Evolutionary conservation across 1,284 basidiomycete genomes (phyloP).

Genomic region (Meripilus lineatus): DNA sequence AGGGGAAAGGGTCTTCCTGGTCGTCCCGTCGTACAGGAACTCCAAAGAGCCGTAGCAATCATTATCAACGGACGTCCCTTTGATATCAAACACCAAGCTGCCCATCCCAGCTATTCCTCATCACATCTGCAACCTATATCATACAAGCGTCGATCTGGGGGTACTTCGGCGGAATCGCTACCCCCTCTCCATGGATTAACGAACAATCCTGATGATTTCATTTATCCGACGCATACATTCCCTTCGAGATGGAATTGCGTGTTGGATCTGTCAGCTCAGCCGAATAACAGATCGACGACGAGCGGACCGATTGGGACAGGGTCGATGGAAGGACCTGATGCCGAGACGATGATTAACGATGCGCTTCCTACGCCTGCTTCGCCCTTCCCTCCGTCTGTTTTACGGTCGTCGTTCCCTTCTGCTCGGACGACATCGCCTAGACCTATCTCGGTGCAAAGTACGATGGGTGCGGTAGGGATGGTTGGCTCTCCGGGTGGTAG

Average conservation of each 20-base stretch:
- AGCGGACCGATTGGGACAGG: too few relatives aligned
- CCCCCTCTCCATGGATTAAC: too few relatives aligned
- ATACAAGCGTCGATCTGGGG: too few relatives aligned
- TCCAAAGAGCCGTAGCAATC: constrained; percentile 75
- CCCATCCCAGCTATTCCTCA: too few relatives aligned
- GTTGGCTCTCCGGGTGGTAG: too few relatives aligned
- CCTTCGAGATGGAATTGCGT: constrained; percentile 85
- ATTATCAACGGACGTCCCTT: constrained; percentile 71
- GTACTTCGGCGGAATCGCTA: too few relatives aligned
- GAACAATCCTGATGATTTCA: constrained; percentile 17
- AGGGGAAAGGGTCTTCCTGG: constrained; percentile 16
- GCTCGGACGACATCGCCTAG: not conserved
- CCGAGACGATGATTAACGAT: constrained; percentile 31
- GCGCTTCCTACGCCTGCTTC: constrained; percentile 70
- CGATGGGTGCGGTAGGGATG: too few relatives aligned
- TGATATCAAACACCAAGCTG: constrained; percentile 10
- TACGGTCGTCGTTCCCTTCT: not conserved
- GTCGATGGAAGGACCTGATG: constrained; percentile 2
- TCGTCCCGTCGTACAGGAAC: constrained; percentile 30
- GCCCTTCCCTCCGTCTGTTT: constrained; percentile 50
- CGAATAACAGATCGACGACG: too few relatives aligned
- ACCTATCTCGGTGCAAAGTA: too few relatives aligned
- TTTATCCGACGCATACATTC: constrained; percentile 69
- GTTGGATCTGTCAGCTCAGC: constrained; percentile 63
- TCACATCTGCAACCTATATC: too few relatives aligned